Evolutionary conservation across 2,329 filamentous ascomycete genomes (phyloP).

Genomic region (Aspergillus unguis): DNA sequence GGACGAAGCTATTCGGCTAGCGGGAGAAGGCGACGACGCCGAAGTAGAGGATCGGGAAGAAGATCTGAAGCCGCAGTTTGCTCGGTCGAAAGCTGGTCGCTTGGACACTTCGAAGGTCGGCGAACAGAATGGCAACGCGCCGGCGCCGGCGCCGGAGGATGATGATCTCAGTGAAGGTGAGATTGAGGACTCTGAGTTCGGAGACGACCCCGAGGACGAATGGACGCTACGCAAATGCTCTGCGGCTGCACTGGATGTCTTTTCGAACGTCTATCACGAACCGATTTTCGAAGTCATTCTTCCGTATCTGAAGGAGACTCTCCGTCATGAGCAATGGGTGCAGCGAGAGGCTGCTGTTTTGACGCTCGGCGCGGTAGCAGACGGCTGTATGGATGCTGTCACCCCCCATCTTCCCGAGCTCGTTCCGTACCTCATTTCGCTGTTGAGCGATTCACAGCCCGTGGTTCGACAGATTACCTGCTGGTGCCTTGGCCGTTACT

Average conservation of each 20-base stretch:
- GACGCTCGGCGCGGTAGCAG: slow-evolving; percentile 88
- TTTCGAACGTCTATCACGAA: slow-evolving; percentile 83
- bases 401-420: slow-evolving; percentile 86
- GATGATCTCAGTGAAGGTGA: slow-evolving; percentile 84
- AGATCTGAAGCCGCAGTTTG: slow-evolving; percentile 90
- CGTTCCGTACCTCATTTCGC: slow-evolving; percentile 81
- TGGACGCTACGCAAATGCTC: slow-evolving; percentile 98
- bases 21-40: slow-evolving; percentile 81
- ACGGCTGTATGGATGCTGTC: slow-evolving; percentile 88
- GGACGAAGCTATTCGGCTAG: slow-evolving; percentile 83
- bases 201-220: slow-evolving; percentile 75
- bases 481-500: slow-evolving; percentile 94
- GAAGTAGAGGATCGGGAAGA: slow-evolving; percentile 85
- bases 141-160: slow-evolving; percentile 50
- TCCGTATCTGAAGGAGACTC: slow-evolving; percentile 85
- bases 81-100: slow-evolving; percentile 64
- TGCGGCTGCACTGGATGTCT: slow-evolving; percentile 88
- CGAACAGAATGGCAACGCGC: slow-evolving; percentile 40
- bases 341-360: slow-evolving; percentile 91
- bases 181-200: slow-evolving; percentile 70
- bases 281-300: slow-evolving; percentile 88
- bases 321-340: slow-evolving; percentile 85
- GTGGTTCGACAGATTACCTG: slow-evolving; percentile 96
- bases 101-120: slow-evolving; percentile 52
- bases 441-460: slow-evolving; percentile 80